phyloP scores from a whole-genome alignment of 306 rosid species.

The Fragaria nilgerrensis region DNA sequence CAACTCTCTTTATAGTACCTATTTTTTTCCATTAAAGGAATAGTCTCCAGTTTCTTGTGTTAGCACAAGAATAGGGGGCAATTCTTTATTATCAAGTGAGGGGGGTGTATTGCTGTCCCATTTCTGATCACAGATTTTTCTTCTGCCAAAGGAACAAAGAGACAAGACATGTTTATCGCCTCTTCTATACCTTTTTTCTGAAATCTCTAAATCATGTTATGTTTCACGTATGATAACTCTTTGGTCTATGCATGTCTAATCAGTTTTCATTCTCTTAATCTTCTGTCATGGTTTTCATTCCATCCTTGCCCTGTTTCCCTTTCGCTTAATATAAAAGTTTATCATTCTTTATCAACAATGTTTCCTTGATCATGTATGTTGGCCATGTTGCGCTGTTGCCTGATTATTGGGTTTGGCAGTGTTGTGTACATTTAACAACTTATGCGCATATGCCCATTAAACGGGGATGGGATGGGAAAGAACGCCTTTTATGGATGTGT shows the following conservation, averaged over 20 bases:
- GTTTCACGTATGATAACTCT: background rate
- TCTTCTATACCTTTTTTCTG: background rate
- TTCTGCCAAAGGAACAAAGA: background rate
- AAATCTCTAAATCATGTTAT: background rate
- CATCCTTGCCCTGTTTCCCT: constrained; percentile 9
- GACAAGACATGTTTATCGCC: background rate
- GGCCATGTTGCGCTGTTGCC: background rate
- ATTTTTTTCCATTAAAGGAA: background rate
- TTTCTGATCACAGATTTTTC: background rate
- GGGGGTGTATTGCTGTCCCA: background rate
- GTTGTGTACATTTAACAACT: background rate
- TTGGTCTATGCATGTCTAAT: background rate
- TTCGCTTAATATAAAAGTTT: background rate
- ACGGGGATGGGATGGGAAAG: background rate
- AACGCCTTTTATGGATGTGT: background rate
- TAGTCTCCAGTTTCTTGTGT: background rate
- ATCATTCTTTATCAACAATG: background rate
- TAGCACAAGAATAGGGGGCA: background rate
- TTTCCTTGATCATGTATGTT: background rate
- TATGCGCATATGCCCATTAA: background rate
- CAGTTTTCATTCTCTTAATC: background rate
- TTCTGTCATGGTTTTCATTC: background rate
- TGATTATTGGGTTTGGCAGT: background rate
- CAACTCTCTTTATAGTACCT: background rate
- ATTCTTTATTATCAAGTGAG: background rate